Evolutionary conservation across 345 rosid genomes (phyloP), one percentile per base, ranked within the genome.

Genomic region (Tarenaya hassleriana): DNA sequence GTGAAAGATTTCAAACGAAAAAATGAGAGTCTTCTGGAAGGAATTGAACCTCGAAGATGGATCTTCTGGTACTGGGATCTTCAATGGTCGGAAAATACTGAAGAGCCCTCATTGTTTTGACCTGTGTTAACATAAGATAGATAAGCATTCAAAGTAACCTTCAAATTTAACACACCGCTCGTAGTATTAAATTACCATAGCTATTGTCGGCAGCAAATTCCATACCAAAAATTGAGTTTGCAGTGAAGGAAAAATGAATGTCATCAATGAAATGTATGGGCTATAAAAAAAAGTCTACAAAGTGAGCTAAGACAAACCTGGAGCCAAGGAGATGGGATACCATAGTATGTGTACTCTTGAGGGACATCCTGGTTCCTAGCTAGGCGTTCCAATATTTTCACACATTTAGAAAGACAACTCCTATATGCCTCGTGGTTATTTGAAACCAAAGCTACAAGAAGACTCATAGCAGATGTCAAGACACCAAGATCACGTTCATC

Each of bases 401-500:
- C 99, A 72, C 99, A 94, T 72, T 88, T 94, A 21, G 97, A 95
- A 47, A 86, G 92, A 77, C 88, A 81, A 49, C 84, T 81, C 85
- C 86, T 83, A 59, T 94, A 94, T 27, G 87, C 81, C 60, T 86
- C 99, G 44, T 94, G 92, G 60, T 94, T 70, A 73, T 83, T 80
- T 51, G 99, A 83, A 40, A 86, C 97, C 73, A 94, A 70, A 71
- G 99, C 82, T 70, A 94, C 99, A 73, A 94, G 86, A 63, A 94
- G 94, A 68, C 99, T 94, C 77, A 79, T 80, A 4, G 95, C 83
- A 61, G 99, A 80, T 39, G 97, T 94, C 79, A 94, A 73, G 60
- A 94, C 97, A 64, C 99, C 99, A 73, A 94, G 87, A 78, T 94
- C 99, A 51, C 99, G 97, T 69, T 94, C 99, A 77, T 94, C 99